A percentile compares a stretch with the other conserved stretches of the same genome.
These are phyloP conservation scores for Kwoniella sp. DNA, from an alignment of 768 basidiomycete species.

Conservation along the genomic window DNA sequence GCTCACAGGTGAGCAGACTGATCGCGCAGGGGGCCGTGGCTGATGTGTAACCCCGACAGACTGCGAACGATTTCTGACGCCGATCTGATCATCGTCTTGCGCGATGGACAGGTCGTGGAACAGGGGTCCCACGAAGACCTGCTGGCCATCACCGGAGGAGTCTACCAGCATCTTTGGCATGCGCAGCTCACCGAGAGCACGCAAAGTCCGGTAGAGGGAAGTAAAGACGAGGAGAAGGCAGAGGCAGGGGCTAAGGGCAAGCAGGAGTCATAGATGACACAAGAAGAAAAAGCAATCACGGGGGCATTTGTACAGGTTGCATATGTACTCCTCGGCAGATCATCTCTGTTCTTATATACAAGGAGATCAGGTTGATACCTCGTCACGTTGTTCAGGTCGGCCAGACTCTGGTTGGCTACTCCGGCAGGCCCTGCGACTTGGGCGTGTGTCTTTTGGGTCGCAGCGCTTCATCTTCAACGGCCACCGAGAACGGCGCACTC, in stretches of 20 bases:
- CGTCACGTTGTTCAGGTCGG: too few relatives aligned
- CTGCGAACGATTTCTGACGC: slow-evolving; percentile 27
- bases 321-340: too few relatives aligned
- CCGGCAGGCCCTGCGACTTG: too few relatives aligned
- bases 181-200: slow-evolving; percentile 47
- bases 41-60: slow-evolving; percentile 46
- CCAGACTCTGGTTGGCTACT: too few relatives aligned
- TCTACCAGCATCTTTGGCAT: slow-evolving; percentile 50
- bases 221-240: slow-evolving; percentile 10
- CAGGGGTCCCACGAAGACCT: slow-evolving; percentile 89
- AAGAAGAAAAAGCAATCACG: too few relatives aligned
- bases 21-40: slow-evolving; percentile 60
- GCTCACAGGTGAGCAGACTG: slow-evolving; percentile 82
- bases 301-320: too few relatives aligned
- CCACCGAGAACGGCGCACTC: too few relatives aligned
- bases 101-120: slow-evolving; percentile 84
- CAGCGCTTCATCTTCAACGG: too few relatives aligned
- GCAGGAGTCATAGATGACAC: background rate
- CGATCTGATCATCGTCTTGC: slow-evolving; percentile 91
- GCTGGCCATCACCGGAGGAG: slow-evolving; percentile 58
- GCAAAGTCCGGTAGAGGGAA: slow-evolving; percentile 9
- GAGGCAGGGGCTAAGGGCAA: background rate
- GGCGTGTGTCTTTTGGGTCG: too few relatives aligned
- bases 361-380: too few relatives aligned
- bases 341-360: too few relatives aligned